Evolutionary conservation across 768 basidiomycete species (phyloP).

Genomic region (Mycena filopes): DNA sequence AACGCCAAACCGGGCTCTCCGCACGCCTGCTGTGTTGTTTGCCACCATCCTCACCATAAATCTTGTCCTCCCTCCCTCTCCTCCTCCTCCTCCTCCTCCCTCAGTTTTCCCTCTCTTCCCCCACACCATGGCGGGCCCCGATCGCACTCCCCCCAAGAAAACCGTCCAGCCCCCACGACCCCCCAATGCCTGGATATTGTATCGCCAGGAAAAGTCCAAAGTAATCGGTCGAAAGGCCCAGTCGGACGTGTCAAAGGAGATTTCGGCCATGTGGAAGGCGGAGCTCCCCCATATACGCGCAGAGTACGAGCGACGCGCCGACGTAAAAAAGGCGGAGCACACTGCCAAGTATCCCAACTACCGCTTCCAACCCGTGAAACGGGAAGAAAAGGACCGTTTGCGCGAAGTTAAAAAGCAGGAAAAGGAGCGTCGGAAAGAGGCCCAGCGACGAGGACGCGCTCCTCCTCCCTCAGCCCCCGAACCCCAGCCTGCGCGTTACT

Average conservation of each 20-base stretch:
- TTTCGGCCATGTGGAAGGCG: constrained; percentile 72
- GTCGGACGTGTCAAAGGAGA: constrained; percentile 70
- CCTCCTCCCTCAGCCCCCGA: constrained; percentile 33
- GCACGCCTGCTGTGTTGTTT: neutral
- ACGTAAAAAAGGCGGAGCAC: constrained; percentile 64
- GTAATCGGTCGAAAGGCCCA: constrained; percentile 57
- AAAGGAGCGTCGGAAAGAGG: constrained; percentile 45
- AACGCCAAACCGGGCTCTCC: neutral
- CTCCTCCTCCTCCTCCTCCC: neutral
- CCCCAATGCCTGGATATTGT: constrained; percentile 87
- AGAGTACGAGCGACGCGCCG: constrained; percentile 64
- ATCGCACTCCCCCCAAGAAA: constrained; percentile 29
- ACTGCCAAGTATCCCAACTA: constrained; percentile 63
- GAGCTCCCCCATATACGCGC: constrained; percentile 59
- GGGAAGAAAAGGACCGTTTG: constrained; percentile 57
- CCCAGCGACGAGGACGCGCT: constrained; percentile 38
- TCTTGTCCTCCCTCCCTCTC: neutral
- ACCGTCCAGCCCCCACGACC: constrained; percentile 66
- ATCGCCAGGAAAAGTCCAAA: constrained; percentile 67
- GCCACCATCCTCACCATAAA: constrained; percentile 1
- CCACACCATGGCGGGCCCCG: constrained; percentile 24
- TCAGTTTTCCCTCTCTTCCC: neutral
- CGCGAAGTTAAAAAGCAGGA: constrained; percentile 53
- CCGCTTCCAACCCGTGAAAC: constrained; percentile 66
- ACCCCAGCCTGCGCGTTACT: constrained; percentile 31